Base-by-base conservation (phyloP, 2,329 filamentous ascomycete genomes). In the Metarhizium sp. region DNA sequence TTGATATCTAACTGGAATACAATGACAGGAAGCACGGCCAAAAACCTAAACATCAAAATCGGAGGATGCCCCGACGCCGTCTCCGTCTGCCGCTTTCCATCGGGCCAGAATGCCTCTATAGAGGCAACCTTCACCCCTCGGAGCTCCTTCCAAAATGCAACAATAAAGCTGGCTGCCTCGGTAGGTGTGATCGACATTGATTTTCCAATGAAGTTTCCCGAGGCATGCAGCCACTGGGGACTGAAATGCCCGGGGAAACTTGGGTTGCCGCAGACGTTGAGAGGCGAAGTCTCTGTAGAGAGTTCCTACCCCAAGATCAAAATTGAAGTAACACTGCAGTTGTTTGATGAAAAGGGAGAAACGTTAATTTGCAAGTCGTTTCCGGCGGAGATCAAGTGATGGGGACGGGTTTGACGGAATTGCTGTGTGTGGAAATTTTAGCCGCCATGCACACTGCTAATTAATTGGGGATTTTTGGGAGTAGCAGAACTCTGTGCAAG, bases 191-290 rank as follows among this genome's bases (percentile, higher is more conserved):
- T 30, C 14, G 34, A 32, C 10, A 4, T 51, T 36, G 46, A 38
- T 25, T 47, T 56, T 7, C 51, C 47, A 3, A 20, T 56, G 29
- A 11, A 14, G 6, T 47, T 40, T 10, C 2, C 47, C 3, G 55
- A 53, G 8, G 55, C 55, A 13, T 56, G 51, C 29, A 51, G 34
- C 5, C 53, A 40, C 36, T 56, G 55, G 55, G 55, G 55, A 3
- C 40, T 56, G 36, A 34, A 47, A 38, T 56, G 55, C 36, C 55
- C 55, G 3, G 45, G 51, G 25, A 13, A 30, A 6, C n/a, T 47
- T 20, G 46, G 51, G n/a, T 40, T 30, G 14, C 51, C 29, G 4
- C 55, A 53, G 38, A 51, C 51, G 7, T 45, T 56, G 20, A 51
- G 47, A 6, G 7, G 53, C 7, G 32, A 47, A 18, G n/a, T 56